Conservation (phyloP, 1,139 yeast genomes). For the Yamadazyma taylorii region DNA sequence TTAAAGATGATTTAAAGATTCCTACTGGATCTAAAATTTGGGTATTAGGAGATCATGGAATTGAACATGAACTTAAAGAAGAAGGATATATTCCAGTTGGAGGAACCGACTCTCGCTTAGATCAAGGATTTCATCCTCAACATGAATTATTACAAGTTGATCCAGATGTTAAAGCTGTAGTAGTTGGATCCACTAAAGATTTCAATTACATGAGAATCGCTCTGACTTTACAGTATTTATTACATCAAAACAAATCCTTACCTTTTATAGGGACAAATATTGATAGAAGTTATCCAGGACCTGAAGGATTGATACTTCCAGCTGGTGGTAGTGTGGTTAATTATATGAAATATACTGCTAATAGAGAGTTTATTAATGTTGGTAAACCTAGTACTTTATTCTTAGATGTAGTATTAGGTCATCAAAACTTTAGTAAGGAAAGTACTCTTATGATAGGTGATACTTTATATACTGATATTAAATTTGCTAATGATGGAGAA, state of each 20-base stretch:
- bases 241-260: conserved; percentile 29
- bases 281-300: conserved; percentile 43
- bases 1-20: conserved; percentile 25
- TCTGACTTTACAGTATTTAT: conserved; percentile 39
- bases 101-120: conserved; percentile 55
- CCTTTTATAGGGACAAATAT: conserved; percentile 45
- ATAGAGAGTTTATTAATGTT: conserved; percentile 33
- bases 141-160: conserved; percentile 48
- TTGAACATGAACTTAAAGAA: conserved; percentile 66
- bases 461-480: conserved; percentile 44
- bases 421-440: conserved; percentile 25
- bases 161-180: conserved; percentile 40
- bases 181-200: conserved; percentile 42
- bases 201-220: conserved; percentile 41
- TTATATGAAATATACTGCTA: conserved; percentile 37
- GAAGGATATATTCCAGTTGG: conserved; percentile 74
- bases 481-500: conserved; percentile 43
- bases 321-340: conserved; percentile 47
- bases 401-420: conserved; percentile 29
- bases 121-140: conserved; percentile 34
- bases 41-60: conserved; percentile 84
- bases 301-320: conserved; percentile 36
- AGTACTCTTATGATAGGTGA: conserved; percentile 45
- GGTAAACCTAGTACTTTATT: conserved; percentile 41
- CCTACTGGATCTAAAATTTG: conserved; percentile 57